Evolutionary conservation across 164 flowering plant species (phyloP), one percentile per base, ranked within the genome.

Genomic region (Chimonanthus salicifolius): DNA sequence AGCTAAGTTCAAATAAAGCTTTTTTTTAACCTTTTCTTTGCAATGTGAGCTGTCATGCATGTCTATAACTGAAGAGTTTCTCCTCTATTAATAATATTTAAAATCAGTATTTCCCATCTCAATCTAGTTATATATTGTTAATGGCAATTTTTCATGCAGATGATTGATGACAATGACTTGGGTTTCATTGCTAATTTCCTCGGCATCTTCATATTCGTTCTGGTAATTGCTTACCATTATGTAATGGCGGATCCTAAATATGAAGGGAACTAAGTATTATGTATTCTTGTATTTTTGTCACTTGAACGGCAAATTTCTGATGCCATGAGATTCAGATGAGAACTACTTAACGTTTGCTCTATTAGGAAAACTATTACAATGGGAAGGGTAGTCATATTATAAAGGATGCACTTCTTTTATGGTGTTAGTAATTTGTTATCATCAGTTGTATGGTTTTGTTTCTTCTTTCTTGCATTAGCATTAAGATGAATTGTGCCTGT

Each of bases 221-320:
- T 82, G 80, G 80, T 82, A 60, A 82, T 82, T 48, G 84, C 82
- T 72, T 82, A 82, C 78, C 84, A 82, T 76, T 82, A 80, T 46
- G 84, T 82, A 72, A 69, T 80, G 78, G 84, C 84, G 5, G 84
- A 82, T 72, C 79, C 84, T 6, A 82, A 80, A 50, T 82, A 80
- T 66, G 84, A 80, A 69, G 80, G 77, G 49, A 82, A 76, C 75
- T 82, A 67, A 80, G 33, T 20, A 21, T n/a, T n/a, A n/a, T 63
- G 66, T 20, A 44, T 2, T 6, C 21, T 33, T 63, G 44, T 63
- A 44, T 63, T 63, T 63, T 63, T 63, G 66, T 63, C 9, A 63
- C 10, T 3, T 54, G 60, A 54, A 54, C 16, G 10, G 44, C 46
- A 63, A 33, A 20, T n/a, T 63, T 11, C 9, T 20, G 4, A 44